A percentile compares a stretch with the other conserved stretches of the same genome.
These are phyloP conservation scores for Sugiyamaella smithiae DNA, from an alignment of 805 yeast genomes.

Conservation along the genomic window DNA sequence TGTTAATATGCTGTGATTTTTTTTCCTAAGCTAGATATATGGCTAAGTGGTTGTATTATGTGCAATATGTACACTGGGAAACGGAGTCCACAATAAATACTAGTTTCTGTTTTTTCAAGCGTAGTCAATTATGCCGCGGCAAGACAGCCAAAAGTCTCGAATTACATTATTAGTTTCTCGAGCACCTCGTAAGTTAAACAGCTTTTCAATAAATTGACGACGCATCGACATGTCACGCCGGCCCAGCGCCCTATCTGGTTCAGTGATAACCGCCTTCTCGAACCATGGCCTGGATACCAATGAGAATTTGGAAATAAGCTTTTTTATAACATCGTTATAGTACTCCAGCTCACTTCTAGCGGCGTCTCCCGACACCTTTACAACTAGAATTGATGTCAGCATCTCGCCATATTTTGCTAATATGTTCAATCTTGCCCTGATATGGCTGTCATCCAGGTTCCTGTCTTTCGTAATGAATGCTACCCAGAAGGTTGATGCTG, in stretches of 20 bases:
- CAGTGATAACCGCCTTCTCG: constrained; percentile 14
- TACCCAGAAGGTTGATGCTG: constrained; percentile 56
- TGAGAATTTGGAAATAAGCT: constrained; percentile 20
- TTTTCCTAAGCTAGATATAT: no score
- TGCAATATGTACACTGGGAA: no score
- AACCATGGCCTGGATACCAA: constrained; percentile 23
- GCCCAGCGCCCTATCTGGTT: constrained; percentile 16
- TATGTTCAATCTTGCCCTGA: constrained; percentile 17
- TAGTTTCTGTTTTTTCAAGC: neutral
- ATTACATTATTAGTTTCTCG: constrained; percentile 29
- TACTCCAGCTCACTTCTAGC: constrained; percentile 44
- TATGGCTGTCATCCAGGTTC: constrained; percentile 3
- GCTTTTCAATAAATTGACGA: constrained; percentile 28
- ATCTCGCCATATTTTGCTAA: constrained; percentile 33
- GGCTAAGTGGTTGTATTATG: no score
- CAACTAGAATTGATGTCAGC: constrained; percentile 38
- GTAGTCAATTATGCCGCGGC: constrained; percentile 33
- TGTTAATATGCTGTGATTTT: no score
- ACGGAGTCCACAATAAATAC: no score
- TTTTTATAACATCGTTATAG: constrained; percentile 40
- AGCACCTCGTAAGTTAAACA: constrained; percentile 32
- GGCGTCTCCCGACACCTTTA: constrained; percentile 40
- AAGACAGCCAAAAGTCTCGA: constrained; percentile 34
- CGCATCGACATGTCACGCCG: constrained; percentile 14
- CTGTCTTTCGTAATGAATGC: constrained; percentile 34